Conservation (phyloP, 768 basidiomycete species). For the Hygrocybe coccinea region DNA sequence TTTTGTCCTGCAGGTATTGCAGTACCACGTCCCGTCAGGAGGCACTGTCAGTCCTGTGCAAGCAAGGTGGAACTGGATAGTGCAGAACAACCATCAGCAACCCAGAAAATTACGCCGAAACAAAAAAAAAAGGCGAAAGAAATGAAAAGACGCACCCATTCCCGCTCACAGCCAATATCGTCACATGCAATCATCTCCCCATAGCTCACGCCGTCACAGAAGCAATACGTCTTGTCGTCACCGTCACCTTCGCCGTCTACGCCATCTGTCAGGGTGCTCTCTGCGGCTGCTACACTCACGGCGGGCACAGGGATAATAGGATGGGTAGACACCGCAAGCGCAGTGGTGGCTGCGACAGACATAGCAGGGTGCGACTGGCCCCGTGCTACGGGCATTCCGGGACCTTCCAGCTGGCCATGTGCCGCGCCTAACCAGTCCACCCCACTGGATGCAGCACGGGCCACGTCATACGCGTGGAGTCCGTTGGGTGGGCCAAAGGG, state of each 20-base stretch:
- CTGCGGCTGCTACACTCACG: not conserved
- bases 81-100: constrained; percentile 9
- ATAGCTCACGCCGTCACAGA: constrained; percentile 78
- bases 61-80: constrained; percentile 68
- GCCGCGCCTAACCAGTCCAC: constrained; percentile 50
- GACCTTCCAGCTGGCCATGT: constrained; percentile 60
- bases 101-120: constrained; percentile 1
- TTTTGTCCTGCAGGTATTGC: constrained; percentile 51
- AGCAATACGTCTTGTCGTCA: constrained; percentile 71
- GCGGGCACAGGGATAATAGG: not conserved
- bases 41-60: constrained; percentile 65
- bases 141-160: constrained; percentile 70
- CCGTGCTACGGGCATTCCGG: constrained; percentile 69
- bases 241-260: constrained; percentile 47
- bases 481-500: constrained; percentile 25
- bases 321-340: not conserved
- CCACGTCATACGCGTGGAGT: constrained; percentile 33
- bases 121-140: constrained; percentile 9
- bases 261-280: constrained; percentile 23
- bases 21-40: constrained; percentile 74
- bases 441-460: not conserved
- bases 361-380: constrained; percentile 21
- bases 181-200: constrained; percentile 97
- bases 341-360: constrained; percentile 1
- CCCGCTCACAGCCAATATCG: constrained; percentile 67